phyloP scores from a whole-genome alignment of 1,139 yeast species.

The Yamadazyma triangularis region DNA sequence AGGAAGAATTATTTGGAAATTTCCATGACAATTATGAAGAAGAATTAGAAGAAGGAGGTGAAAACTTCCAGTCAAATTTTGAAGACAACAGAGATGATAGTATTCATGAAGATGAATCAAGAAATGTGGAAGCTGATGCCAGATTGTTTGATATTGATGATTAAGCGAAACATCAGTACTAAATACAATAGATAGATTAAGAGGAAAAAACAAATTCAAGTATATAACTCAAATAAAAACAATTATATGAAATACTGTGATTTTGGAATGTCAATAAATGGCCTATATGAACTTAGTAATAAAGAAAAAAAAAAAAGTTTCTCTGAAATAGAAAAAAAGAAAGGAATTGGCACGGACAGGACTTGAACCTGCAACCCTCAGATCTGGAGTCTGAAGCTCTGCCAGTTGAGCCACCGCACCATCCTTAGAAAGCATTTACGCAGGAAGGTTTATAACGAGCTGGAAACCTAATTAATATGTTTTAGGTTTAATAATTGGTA shows the following conservation, averaged over 20 bases:
- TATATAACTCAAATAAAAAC: no score
- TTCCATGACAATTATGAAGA: slow-evolving; percentile 47
- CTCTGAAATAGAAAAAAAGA: no score
- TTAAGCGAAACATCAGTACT: slow-evolving; percentile 30
- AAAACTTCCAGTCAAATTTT: slow-evolving; percentile 13
- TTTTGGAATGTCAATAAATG: no score
- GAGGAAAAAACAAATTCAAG: no score
- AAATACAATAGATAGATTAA: no score
- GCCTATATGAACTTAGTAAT: no score
- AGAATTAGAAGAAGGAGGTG: slow-evolving; percentile 35
- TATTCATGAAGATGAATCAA: slow-evolving; percentile 10
- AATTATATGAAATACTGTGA: no score
- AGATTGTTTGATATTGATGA: slow-evolving; percentile 38
- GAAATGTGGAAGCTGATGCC: slow-evolving; percentile 21
- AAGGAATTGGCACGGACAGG: slow-evolving; percentile 25
- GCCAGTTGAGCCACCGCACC: slow-evolving; percentile 30
- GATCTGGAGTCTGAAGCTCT: slow-evolving; percentile 28
- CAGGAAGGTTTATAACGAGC: no score
- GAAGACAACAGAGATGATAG: slow-evolving; percentile 6
- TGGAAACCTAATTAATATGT: no score
- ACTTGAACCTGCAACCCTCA: slow-evolving; percentile 30
- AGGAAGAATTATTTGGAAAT: slow-evolving; percentile 48
- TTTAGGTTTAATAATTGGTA: no score
- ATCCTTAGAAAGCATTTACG: no score
- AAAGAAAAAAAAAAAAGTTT: no score